These are phyloP conservation scores for Cadophora luteo-olivacea DNA, from an alignment of 2,329 filamentous ascomycete species.

Conservation along the genomic window DNA sequence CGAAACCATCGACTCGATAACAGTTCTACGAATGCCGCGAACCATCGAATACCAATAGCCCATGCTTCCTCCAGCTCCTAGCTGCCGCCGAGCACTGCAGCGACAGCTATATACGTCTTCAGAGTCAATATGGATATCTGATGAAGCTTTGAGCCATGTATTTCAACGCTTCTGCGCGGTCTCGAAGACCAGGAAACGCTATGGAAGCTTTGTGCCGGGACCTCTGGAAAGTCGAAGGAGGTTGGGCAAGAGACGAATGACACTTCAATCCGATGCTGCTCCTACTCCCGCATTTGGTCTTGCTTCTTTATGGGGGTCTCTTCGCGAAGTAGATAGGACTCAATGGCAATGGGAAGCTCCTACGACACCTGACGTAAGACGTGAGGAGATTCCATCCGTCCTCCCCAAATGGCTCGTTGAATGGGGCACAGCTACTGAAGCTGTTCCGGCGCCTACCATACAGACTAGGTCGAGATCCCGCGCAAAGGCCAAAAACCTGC, in stretches of 20 bases:
- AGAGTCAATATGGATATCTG: slow-evolving; percentile 64
- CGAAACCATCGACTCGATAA: not conserved
- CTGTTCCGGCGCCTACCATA: not conserved
- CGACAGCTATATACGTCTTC: slow-evolving; percentile 47
- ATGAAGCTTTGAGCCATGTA: slow-evolving; percentile 58
- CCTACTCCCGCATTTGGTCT: slow-evolving; percentile 29
- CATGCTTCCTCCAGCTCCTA: slow-evolving; percentile 55
- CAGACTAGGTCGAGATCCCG: not conserved
- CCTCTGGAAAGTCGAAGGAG: slow-evolving; percentile 45
- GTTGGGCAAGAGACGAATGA: slow-evolving; percentile 44
- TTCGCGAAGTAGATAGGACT: slow-evolving; percentile 36
- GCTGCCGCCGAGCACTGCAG: slow-evolving; percentile 57
- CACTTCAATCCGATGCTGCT: slow-evolving; percentile 37
- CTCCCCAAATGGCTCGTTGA: slow-evolving; percentile 37
- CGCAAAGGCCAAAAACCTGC: not conserved
- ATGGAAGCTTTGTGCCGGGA: slow-evolving; percentile 47
- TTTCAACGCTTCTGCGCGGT: slow-evolving; percentile 54
- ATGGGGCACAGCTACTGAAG: slow-evolving; percentile 23
- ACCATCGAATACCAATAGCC: slow-evolving; percentile 31
- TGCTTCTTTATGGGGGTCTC: slow-evolving; percentile 34
- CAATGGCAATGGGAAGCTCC: slow-evolving; percentile 45
- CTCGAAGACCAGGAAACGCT: slow-evolving; percentile 41
- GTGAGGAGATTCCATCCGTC: slow-evolving; percentile 6
- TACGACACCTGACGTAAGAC: slow-evolving; percentile 25
- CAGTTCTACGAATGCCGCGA: slow-evolving; percentile 8